A percentile compares a stretch with the other conserved stretches of the same genome.
phyloP scores from a whole-genome alignment of 306 rosid species.

The Prunus fruticosa region DNA sequence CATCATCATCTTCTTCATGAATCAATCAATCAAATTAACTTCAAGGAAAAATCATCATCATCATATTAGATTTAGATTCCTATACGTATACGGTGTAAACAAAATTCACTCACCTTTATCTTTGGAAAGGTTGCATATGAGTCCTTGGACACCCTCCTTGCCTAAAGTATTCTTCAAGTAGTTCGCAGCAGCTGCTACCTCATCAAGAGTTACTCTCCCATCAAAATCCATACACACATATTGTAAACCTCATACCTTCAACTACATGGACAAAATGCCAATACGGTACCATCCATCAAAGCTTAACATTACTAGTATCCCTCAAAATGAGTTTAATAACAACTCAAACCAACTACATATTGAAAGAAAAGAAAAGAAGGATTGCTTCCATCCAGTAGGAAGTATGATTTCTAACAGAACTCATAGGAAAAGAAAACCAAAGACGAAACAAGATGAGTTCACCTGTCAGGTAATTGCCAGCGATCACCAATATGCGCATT shows the following conservation, averaged over 20 bases:
- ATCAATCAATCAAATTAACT: neutral
- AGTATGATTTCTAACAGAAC: too few species aligned
- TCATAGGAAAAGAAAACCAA: too few species aligned
- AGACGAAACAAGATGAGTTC: too few species aligned
- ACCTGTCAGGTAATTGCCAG: constrained; percentile 87
- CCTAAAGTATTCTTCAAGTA: constrained; percentile 84
- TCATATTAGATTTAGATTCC: too few species aligned
- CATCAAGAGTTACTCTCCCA: constrained; percentile 94
- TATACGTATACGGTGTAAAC: neutral
- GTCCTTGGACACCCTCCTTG: constrained; percentile 94
- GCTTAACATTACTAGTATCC: too few species aligned
- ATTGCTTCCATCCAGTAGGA: too few species aligned
- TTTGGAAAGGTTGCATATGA: constrained; percentile 80
- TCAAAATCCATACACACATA: constrained; percentile 72
- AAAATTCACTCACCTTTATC: constrained; percentile 55
- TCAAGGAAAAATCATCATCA: too few species aligned
- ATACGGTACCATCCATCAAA: too few species aligned
- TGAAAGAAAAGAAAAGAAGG: too few species aligned
- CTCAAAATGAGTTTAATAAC: too few species aligned
- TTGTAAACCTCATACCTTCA: neutral
- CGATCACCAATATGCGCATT: constrained; percentile 90
- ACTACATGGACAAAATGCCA: neutral
- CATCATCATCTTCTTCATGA: neutral
- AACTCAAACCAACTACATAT: too few species aligned
- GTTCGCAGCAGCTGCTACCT: constrained; percentile 91